Percentiles rank a stretch among this genome's conserved stretches.
Conservation (phyloP, 805 yeast species). For the Metschnikowia borealis region DNA sequence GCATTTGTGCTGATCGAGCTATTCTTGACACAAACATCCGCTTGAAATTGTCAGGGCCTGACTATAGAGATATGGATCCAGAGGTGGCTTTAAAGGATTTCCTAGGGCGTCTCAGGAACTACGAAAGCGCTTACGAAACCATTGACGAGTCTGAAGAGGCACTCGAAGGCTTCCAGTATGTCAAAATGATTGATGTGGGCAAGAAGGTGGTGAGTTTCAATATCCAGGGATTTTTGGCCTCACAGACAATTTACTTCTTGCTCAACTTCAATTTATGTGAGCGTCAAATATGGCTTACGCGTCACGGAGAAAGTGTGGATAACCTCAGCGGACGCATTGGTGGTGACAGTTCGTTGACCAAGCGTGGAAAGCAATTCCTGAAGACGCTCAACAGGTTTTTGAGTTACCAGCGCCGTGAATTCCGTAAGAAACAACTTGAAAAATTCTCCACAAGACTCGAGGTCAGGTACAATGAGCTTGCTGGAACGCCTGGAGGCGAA, state of each 20-base stretch:
- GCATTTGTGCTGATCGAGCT: constrained; percentile 75
- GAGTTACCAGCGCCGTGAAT: constrained; percentile 62
- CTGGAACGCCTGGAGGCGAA: constrained; percentile 23
- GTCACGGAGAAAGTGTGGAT: constrained; percentile 91
- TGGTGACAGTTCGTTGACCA: constrained; percentile 81
- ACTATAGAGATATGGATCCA: constrained; percentile 82
- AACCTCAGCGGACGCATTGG: constrained; percentile 85
- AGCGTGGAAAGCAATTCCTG: constrained; percentile 73
- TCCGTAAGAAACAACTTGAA: constrained; percentile 58
- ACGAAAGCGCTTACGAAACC: constrained; percentile 86
- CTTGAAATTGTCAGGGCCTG: constrained; percentile 89
- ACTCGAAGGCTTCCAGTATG: constrained; percentile 66
- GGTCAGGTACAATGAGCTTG: constrained; percentile 35
- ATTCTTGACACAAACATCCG: constrained; percentile 81
- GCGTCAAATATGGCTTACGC: constrained; percentile 89
- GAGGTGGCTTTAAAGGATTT: constrained; percentile 77
- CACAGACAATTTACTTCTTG: constrained; percentile 87
- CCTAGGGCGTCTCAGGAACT: constrained; percentile 69
- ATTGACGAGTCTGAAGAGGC: constrained; percentile 78
- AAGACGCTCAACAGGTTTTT: constrained; percentile 72
- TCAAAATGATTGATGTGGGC: constrained; percentile 95
- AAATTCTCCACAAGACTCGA: constrained; percentile 45
- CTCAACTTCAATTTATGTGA: constrained; percentile 79
- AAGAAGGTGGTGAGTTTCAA: constrained; percentile 89
- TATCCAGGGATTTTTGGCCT: constrained; percentile 81